These are phyloP conservation scores for Cornus kousa DNA, from an alignment of 148 eudicot genomes.

Conservation along the genomic window DNA sequence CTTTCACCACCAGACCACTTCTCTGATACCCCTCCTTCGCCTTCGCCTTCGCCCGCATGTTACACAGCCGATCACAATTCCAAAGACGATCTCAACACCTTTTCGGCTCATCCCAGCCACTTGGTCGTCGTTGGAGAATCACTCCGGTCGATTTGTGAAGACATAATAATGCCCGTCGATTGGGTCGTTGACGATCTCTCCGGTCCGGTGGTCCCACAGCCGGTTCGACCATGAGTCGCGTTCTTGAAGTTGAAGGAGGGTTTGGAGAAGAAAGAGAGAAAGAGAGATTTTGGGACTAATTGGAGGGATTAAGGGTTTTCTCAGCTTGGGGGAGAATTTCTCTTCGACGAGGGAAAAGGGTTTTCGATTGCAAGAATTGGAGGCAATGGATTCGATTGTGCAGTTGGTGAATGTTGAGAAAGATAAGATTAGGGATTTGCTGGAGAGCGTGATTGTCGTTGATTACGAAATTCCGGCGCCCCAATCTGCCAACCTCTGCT, in stretches of 20 bases:
- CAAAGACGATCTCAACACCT: conserved; percentile 51
- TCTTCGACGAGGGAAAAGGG: conserved; percentile 80
- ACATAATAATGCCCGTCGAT: conserved; percentile 75
- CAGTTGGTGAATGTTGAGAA: conserved; percentile 46
- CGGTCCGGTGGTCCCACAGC: conserved; percentile 25
- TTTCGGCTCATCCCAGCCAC: conserved; percentile 62
- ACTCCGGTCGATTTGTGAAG: conserved; percentile 62
- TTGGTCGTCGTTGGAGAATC: conserved; percentile 44
- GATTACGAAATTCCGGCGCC: conserved; percentile 56
- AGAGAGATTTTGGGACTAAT: conserved; percentile 45
- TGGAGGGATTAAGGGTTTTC: conserved; percentile 54
- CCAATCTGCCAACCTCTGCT: conserved; percentile 43
- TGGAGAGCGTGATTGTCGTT: conserved; percentile 58
- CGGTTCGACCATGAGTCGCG: conserved; percentile 66
- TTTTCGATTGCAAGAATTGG: conserved; percentile 64
- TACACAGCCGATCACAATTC: conserved; percentile 66
- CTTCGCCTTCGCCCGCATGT: conserved; percentile 67
- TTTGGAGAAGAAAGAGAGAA: conserved; percentile 48
- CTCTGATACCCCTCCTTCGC: conserved; percentile 33
- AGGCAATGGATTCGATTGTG: conserved; percentile 37
- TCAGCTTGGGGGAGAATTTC: conserved; percentile 75
- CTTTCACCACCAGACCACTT: conserved; percentile 54
- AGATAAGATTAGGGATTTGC: conserved; percentile 58
- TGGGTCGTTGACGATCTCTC: conserved; percentile 41
- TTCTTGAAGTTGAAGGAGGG: conserved; percentile 67